Percentiles rank a stretch among this genome's conserved stretches.
Conservation (phyloP, 148 eudicot genomes). For the Suaeda aralocaspica region DNA sequence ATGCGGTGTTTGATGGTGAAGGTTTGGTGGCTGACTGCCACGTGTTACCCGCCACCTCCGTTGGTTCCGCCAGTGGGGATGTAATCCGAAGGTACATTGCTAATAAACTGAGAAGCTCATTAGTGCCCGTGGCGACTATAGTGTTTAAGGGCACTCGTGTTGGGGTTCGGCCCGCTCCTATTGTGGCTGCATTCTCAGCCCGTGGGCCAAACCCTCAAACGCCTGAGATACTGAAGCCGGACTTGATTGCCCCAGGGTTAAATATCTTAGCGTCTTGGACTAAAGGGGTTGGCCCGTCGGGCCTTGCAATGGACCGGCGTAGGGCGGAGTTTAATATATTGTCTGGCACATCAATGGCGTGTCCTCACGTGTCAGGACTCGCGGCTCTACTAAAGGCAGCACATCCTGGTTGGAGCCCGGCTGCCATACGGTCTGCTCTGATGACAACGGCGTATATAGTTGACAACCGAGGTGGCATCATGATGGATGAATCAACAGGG, state of each 20-base stretch:
- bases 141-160: constrained; percentile 65
- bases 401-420: constrained; percentile 92
- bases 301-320: constrained; percentile 49
- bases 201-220: constrained; percentile 86
- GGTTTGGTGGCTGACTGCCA: constrained; percentile 98
- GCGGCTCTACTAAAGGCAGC: constrained; percentile 84
- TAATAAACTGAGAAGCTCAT: constrained; percentile 21
- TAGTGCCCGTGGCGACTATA: constrained; percentile 50
- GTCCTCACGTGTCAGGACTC: constrained; percentile 89
- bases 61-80: constrained; percentile 65
- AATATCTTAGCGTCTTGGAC: constrained; percentile 94
- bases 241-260: constrained; percentile 81
- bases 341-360: constrained; percentile 95
- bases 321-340: constrained; percentile 76
- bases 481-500: constrained; percentile 73
- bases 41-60: constrained; percentile 71
- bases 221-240: constrained; percentile 85
- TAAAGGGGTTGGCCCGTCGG: constrained; percentile 66
- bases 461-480: constrained; percentile 46
- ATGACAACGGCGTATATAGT: constrained; percentile 76
- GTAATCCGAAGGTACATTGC: constrained; percentile 59
- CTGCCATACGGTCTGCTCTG: constrained; percentile 73
- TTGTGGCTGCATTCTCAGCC: constrained; percentile 88
- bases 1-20: constrained; percentile 89
- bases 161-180: constrained; percentile 71